Percentiles rank a stretch among this genome's conserved stretches.
phyloP scores from a whole-genome alignment of 176 grass and related monocot species.

The Avena atlantica region DNA sequence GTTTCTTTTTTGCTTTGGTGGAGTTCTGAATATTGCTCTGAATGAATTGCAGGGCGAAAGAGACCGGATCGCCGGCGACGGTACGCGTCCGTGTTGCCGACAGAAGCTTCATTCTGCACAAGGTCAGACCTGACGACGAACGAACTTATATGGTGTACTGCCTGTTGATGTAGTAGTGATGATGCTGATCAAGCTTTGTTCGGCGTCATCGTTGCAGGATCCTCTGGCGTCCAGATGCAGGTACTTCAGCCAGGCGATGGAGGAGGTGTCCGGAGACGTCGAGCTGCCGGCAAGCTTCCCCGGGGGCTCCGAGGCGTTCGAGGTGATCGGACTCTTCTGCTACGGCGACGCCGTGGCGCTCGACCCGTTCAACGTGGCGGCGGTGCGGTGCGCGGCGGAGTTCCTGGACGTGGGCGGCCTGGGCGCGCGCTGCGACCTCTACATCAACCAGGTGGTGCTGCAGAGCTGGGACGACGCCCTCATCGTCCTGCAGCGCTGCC shows the following conservation, averaged over 20 bases:
- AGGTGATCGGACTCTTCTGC: slow-evolving; percentile 76
- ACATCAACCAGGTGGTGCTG: slow-evolving; percentile 96
- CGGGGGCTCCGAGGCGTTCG: slow-evolving; percentile 72
- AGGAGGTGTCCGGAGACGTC: slow-evolving; percentile 44
- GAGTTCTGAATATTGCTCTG: background rate
- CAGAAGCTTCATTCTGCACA: slow-evolving; percentile 73
- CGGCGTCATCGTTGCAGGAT: slow-evolving; percentile 43
- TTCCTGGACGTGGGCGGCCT: slow-evolving; percentile 67
- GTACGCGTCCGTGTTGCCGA: slow-evolving; percentile 58
- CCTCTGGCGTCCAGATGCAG: slow-evolving; percentile 64
- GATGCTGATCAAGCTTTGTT: background rate
- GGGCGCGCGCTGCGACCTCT: slow-evolving; percentile 74
- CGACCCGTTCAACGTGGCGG: slow-evolving; percentile 83
- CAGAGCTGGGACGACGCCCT: slow-evolving; percentile 91
- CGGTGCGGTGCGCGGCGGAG: slow-evolving; percentile 83
- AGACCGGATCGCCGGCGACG: slow-evolving; percentile 61
- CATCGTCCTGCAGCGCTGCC: slow-evolving; percentile 87
- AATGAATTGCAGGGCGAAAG: slow-evolving; percentile 58
- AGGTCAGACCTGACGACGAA: slow-evolving; percentile 44
- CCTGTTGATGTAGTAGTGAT: background rate
- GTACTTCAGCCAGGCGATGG: slow-evolving; percentile 59
- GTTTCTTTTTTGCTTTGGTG: background rate
- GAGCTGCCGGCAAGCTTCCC: slow-evolving; percentile 66
- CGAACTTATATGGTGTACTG: background rate
- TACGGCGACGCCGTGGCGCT: slow-evolving; percentile 70